phyloP scores from a whole-genome alignment of 257 asterid species.

The Plantago ovata region DNA sequence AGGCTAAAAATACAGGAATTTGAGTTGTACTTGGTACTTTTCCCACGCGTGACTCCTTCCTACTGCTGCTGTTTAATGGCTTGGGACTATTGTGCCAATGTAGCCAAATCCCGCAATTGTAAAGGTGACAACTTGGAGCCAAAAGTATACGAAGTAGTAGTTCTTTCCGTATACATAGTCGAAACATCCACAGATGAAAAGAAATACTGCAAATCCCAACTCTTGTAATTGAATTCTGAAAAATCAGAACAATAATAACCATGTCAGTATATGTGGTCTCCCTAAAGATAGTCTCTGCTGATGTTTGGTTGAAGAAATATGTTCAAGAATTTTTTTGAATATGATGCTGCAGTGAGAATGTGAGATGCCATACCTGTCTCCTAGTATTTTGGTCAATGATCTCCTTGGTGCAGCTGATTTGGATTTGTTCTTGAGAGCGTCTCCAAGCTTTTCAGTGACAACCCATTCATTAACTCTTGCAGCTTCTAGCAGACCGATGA shows the following conservation, averaged over 20 bases:
- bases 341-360: not conserved
- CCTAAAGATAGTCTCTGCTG: not conserved
- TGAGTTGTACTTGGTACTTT: constrained; percentile 10
- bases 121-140: constrained; percentile 80
- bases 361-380: constrained; percentile 82
- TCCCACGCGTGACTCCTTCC: constrained; percentile 6
- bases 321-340: not conserved
- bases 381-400: constrained; percentile 36
- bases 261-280: not conserved
- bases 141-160: constrained; percentile 70
- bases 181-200: constrained; percentile 86
- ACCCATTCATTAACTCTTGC: constrained; percentile 96
- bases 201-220: constrained; percentile 69
- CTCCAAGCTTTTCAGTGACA: constrained; percentile 96
- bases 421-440: constrained; percentile 60
- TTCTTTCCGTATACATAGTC: constrained; percentile 79
- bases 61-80: constrained; percentile 26
- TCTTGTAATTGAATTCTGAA: constrained; percentile 66
- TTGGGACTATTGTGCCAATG: constrained; percentile 77
- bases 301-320: not conserved
- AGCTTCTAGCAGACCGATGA: constrained; percentile 83
- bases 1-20: constrained; percentile 18
- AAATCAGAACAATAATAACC: not conserved
- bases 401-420: constrained; percentile 40
- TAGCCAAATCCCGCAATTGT: constrained; percentile 88